Conservation (phyloP, 2,329 filamentous ascomycete genomes). For the Exophiala sp. region DNA sequence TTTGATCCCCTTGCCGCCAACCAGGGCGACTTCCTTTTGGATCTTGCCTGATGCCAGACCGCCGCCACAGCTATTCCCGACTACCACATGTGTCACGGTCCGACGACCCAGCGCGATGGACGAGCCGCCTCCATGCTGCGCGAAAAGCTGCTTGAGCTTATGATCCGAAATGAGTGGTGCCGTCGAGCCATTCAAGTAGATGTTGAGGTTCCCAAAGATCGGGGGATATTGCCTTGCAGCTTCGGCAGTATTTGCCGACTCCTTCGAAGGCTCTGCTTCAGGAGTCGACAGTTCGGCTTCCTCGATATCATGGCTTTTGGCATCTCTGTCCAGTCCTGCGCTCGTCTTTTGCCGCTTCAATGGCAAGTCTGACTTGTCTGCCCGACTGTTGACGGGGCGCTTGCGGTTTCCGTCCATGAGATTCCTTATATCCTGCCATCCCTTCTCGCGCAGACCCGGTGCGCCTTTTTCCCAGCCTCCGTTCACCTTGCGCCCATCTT, state of each 20-base stretch:
- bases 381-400: constrained; percentile 27
- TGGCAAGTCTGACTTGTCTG: neutral
- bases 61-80: constrained; percentile 58
- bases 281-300: constrained; percentile 2
- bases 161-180: constrained; percentile 77
- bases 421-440: constrained; percentile 40
- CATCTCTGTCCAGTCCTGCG: neutral
- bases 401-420: constrained; percentile 45
- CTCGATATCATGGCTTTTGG: constrained; percentile 3
- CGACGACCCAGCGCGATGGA: constrained; percentile 65
- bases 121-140: constrained; percentile 64
- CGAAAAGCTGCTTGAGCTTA: constrained; percentile 71
- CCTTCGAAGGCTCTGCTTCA: neutral
- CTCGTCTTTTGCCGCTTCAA: constrained; percentile 17
- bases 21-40: constrained; percentile 67
- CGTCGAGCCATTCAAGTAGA: constrained; percentile 87
- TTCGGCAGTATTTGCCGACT: constrained; percentile 12
- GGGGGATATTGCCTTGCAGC: constrained; percentile 24
- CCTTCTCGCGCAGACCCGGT: constrained; percentile 29
- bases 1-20: constrained; percentile 64
- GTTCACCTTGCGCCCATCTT: constrained; percentile 48
- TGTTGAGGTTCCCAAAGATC: constrained; percentile 64
- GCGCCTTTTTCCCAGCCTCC: constrained; percentile 47
- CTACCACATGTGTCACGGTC: constrained; percentile 76
- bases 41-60: constrained; percentile 72